A percentile compares a stretch with the other conserved stretches of the same genome.
These are phyloP conservation scores for Apiotrichum montevideense DNA, from an alignment of 1,284 basidiomycete genomes.

Conservation along the genomic window DNA sequence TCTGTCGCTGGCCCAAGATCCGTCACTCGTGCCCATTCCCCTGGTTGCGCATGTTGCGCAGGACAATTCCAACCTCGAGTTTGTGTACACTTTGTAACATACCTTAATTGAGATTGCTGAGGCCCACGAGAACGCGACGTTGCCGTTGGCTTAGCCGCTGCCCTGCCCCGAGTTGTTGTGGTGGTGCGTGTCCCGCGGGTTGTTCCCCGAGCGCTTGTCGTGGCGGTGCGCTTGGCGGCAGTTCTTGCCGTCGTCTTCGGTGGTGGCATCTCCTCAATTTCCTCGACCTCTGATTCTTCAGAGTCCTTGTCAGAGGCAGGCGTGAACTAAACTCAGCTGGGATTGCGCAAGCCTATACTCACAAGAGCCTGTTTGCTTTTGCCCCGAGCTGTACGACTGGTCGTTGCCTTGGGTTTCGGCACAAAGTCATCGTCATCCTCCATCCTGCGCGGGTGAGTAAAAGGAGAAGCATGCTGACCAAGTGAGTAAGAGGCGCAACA, in stretches of 20 bases:
- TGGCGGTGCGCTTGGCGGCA: background rate
- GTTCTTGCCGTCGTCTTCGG: constrained; percentile 1
- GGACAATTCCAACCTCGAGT: too few relatives aligned
- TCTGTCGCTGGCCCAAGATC: too few relatives aligned
- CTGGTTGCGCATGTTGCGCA: too few relatives aligned
- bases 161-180: background rate
- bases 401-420: constrained; percentile 17
- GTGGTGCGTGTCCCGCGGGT: background rate
- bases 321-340: background rate
- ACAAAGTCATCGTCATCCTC: constrained; percentile 43
- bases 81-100: background rate
- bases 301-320: constrained; percentile 1
- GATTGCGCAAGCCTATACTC: constrained; percentile 12
- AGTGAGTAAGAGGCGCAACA: constrained; percentile 47
- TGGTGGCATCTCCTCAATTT: background rate
- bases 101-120: constrained; percentile 9
- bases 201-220: background rate
- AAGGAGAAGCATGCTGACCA: background rate
- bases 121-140: too few relatives aligned
- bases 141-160: background rate
- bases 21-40: too few relatives aligned
- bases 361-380: constrained; percentile 54
- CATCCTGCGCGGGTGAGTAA: constrained; percentile 29
- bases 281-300: background rate
- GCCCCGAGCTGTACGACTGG: constrained; percentile 19